Conservation (phyloP, 2,329 filamentous ascomycete genomes). For the Penicillium sp. region DNA sequence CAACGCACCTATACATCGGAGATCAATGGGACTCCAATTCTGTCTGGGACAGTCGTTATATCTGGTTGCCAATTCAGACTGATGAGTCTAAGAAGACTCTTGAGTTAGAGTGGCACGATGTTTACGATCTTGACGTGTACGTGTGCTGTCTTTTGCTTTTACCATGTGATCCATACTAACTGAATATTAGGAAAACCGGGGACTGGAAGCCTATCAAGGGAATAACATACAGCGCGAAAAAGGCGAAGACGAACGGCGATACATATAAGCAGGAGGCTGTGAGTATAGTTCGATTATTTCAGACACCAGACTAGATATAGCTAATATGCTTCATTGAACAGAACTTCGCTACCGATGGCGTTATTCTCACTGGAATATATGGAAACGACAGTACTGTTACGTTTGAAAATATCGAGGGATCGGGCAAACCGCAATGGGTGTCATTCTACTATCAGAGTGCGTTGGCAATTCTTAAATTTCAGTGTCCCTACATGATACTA, state of each 20-base stretch:
- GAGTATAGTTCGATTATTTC: background rate
- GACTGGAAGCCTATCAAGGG: constrained; percentile 49
- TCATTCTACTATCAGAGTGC: constrained; percentile 57
- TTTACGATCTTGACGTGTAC: constrained; percentile 55
- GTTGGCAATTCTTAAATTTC: background rate
- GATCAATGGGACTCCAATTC: constrained; percentile 57
- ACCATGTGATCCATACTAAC: background rate
- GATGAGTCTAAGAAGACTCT: constrained; percentile 54
- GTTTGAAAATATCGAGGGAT: constrained; percentile 50
- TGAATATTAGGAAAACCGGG: constrained; percentile 41
- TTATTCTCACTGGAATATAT: constrained; percentile 53
- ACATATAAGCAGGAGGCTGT: constrained; percentile 56
- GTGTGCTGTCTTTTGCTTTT: background rate
- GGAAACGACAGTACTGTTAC: constrained; percentile 56
- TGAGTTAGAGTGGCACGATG: constrained; percentile 53
- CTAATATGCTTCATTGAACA: background rate
- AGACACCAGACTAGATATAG: background rate
- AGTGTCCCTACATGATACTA: background rate
- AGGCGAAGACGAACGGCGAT: constrained; percentile 47
- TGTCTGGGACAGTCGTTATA: constrained; percentile 57
- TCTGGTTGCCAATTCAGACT: constrained; percentile 56
- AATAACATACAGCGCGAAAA: constrained; percentile 47
- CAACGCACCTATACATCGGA: constrained; percentile 53
- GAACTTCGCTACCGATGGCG: constrained; percentile 49
- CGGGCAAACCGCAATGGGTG: constrained; percentile 55